Conservation (phyloP, 1,284 basidiomycete genomes). For the Sutorius eximius region DNA sequence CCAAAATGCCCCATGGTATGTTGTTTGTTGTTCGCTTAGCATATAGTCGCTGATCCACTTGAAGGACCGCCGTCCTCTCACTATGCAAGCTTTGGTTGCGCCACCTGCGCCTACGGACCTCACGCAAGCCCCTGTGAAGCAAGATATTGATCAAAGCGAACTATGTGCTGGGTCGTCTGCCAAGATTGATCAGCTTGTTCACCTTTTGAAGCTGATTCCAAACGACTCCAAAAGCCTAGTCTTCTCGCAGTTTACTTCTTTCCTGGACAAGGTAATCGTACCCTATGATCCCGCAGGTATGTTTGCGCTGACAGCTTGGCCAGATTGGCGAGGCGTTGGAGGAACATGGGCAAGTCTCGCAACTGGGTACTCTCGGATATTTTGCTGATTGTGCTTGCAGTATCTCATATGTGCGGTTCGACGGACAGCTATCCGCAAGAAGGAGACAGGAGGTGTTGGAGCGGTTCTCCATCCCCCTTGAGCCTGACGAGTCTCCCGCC, state of each 20-base stretch:
- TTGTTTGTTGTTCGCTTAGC: neutral
- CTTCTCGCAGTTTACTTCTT: slow-evolving; percentile 85
- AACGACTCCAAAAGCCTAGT: slow-evolving; percentile 75
- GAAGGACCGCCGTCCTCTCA: slow-evolving; percentile 71
- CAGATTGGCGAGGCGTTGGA: slow-evolving; percentile 73
- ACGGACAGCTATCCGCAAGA: slow-evolving; percentile 78
- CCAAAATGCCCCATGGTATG: slow-evolving; percentile 78
- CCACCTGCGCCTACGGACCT: slow-evolving; percentile 65
- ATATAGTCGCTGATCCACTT: slow-evolving; percentile 8
- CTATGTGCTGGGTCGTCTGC: slow-evolving; percentile 64
- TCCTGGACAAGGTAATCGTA: slow-evolving; percentile 68
- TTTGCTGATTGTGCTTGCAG: slow-evolving; percentile 38
- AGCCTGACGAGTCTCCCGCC: slow-evolving; percentile 31
- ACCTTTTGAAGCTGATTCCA: slow-evolving; percentile 70
- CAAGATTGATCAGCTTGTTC: slow-evolving; percentile 79
- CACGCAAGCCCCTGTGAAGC: slow-evolving; percentile 53
- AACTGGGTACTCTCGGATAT: slow-evolving; percentile 7
- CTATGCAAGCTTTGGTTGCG: slow-evolving; percentile 62
- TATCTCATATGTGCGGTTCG: slow-evolving; percentile 77
- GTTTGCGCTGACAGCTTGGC: slow-evolving; percentile 5
- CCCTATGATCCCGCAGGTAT: neutral
- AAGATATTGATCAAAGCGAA: slow-evolving; percentile 43
- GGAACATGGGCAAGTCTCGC: slow-evolving; percentile 51
- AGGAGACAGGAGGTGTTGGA: slow-evolving; percentile 76
- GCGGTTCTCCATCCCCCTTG: slow-evolving; percentile 67